Percentiles rank a stretch among this genome's conserved stretches.
phyloP scores from a whole-genome alignment of 768 basidiomycete species.

The Mycena vulgaris region DNA sequence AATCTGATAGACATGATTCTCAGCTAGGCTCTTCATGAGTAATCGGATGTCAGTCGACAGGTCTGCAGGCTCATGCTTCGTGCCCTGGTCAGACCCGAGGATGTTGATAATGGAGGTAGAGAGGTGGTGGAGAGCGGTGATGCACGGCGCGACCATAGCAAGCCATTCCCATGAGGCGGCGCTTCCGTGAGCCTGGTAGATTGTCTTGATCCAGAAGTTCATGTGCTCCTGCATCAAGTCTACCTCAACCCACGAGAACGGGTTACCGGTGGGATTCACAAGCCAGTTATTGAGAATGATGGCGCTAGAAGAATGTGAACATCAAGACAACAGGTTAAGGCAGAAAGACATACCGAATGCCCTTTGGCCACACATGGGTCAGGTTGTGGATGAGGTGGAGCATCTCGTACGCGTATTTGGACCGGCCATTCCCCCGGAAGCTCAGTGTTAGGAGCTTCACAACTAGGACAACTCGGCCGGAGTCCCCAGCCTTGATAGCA shows the following conservation, averaged over 20 bases:
- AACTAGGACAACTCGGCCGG: constrained; percentile 45
- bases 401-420: constrained; percentile 54
- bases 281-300: constrained; percentile 52
- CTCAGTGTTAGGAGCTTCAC: constrained; percentile 47
- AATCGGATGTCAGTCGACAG: constrained; percentile 1
- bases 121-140: constrained; percentile 27
- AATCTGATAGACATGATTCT: constrained; percentile 4
- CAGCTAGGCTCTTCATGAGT: constrained; percentile 16
- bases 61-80: constrained; percentile 10
- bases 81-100: constrained; percentile 22
- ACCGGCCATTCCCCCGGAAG: constrained; percentile 49
- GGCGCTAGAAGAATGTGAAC: background rate
- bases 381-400: constrained; percentile 48
- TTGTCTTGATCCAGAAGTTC: constrained; percentile 51
- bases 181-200: constrained; percentile 34
- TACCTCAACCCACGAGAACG: constrained; percentile 45
- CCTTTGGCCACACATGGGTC: constrained; percentile 41
- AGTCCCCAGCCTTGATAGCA: constrained; percentile 49
- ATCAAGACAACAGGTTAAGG: no score
- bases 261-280: constrained; percentile 49
- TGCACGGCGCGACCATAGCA: constrained; percentile 44
- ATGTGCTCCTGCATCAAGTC: constrained; percentile 54
- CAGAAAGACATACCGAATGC: constrained; percentile 36
- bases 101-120: background rate
- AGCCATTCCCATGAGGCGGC: constrained; percentile 52